Evolutionary conservation across 805 yeast genomes (phyloP).

Genomic region (Kazachstania africana): DNA sequence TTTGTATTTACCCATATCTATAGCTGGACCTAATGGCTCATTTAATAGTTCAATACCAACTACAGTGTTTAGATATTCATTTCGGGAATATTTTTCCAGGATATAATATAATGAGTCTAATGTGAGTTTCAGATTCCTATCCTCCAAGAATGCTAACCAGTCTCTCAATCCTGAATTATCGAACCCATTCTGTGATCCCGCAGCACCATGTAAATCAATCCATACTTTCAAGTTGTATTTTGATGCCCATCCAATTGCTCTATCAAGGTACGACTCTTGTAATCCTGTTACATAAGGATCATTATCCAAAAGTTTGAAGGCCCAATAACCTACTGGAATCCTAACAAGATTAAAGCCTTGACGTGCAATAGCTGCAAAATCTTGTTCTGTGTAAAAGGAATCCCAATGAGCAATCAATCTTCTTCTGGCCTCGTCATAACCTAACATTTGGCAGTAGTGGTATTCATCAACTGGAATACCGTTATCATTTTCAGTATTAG

Average conservation of each 20-base stretch:
- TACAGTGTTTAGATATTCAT: conserved; percentile 55
- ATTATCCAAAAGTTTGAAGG: conserved; percentile 40
- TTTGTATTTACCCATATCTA: conserved; percentile 48
- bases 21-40: conserved; percentile 73
- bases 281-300: conserved; percentile 82
- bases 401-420: conserved; percentile 64
- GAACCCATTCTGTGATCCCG: conserved; percentile 93
- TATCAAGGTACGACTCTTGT: conserved; percentile 58
- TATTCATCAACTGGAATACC: conserved; percentile 74
- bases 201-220: conserved; percentile 94
- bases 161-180: conserved; percentile 88
- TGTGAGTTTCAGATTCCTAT: conserved; percentile 41
- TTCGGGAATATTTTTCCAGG: conserved; percentile 50
- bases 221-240: conserved; percentile 57
- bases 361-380: conserved; percentile 45
- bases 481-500: conserved; percentile 22
- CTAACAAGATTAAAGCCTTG: conserved; percentile 76
- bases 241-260: conserved; percentile 68
- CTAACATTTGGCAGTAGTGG: conserved; percentile 49
- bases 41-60: conserved; percentile 77
- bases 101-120: conserved; percentile 42
- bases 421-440: conserved; percentile 41
- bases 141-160: conserved; percentile 37
- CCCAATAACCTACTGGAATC: conserved; percentile 95
- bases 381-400: conserved; percentile 62